Evolutionary conservation across 441 rosid genomes (phyloP), one percentile per base, ranked within the genome.

Genomic region (Pelargonium myrrhifolium): DNA sequence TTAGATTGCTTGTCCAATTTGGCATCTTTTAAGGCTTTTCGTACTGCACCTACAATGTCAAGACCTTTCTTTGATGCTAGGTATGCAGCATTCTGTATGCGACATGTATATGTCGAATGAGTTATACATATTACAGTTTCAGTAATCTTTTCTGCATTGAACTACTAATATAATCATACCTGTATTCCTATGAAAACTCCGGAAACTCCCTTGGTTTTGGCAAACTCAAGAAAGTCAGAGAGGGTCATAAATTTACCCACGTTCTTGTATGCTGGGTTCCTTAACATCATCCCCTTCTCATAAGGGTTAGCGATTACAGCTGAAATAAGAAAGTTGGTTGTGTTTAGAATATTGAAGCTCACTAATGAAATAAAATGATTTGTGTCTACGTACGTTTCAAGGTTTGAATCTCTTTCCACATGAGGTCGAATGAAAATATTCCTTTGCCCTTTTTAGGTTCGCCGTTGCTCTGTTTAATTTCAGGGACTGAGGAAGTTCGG

Each of bases 341-440:
- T 45, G 51, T 45, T 35, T 35, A 35, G 8, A 35, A 6, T 35
- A 35, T 6, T 1, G 3, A 7, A 35, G 1, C 8, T 35, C 39
- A 35, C 8, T 35, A 35, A 35, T 35, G 39, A 35, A 35, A 35
- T 35, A 35, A 35, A 35, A 35, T 0, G 39, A 35, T 35, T 10
- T 45, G 5, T 45, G 51, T 45, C n/a, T 51, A 15, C 58, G 76
- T 81, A 93, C 95, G 89, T 71, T 86, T 85, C 68, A 91, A 75
- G 74, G 85, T 82, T 78, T 91, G 88, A 66, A 93, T 88, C 72
- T 93, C 97, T 2, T 72, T 79, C 99, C 99, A 93, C 0, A 89
- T 73, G 47, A 93, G 92, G 72, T 89, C 97, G 65, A 93, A 93
- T n/a, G 96, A 88, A 74, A 91, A 93, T 61, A 93, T 77, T 49